These are phyloP conservation scores for Fusarium sterilihyphosum DNA, from an alignment of 2,329 filamentous ascomycete genomes.

Conservation along the genomic window DNA sequence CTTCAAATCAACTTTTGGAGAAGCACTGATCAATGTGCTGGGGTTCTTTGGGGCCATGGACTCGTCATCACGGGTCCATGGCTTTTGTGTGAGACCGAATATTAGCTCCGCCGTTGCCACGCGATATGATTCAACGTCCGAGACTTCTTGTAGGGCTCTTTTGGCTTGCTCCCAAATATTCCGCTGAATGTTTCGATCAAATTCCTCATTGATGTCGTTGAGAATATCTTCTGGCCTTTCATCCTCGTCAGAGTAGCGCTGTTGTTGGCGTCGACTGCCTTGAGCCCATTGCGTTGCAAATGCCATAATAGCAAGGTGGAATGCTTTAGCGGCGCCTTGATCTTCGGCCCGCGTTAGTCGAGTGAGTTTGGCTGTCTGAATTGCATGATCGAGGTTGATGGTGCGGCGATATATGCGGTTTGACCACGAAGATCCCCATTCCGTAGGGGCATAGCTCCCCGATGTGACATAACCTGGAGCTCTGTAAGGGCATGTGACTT, in stretches of 20 bases:
- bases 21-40: not conserved
- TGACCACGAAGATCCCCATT: slow-evolving; percentile 41
- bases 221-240: slow-evolving; percentile 30
- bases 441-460: slow-evolving; percentile 3
- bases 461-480: slow-evolving; percentile 15
- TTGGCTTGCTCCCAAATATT: slow-evolving; percentile 51
- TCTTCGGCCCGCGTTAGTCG: slow-evolving; percentile 31
- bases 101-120: slow-evolving; percentile 52
- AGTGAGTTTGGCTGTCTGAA: slow-evolving; percentile 35
- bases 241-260: slow-evolving; percentile 26
- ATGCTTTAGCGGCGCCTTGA: slow-evolving; percentile 25
- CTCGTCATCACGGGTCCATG: slow-evolving; percentile 34
- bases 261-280: slow-evolving; percentile 41
- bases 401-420: slow-evolving; percentile 41
- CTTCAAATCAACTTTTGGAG: slow-evolving; percentile 14
- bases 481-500: slow-evolving; percentile 41
- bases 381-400: slow-evolving; percentile 34
- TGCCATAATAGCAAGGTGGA: slow-evolving; percentile 40
- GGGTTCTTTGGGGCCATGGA: not conserved
- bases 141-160: slow-evolving; percentile 47
- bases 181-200: slow-evolving; percentile 49
- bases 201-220: slow-evolving; percentile 45
- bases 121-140: slow-evolving; percentile 50
- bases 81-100: slow-evolving; percentile 51
- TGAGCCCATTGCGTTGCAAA: slow-evolving; percentile 43